Percentiles rank a stretch among this genome's conserved stretches.
Evolutionary conservation across 2,329 filamentous ascomycete genomes (phyloP).

Genomic region (Diaporthe longicolla): DNA sequence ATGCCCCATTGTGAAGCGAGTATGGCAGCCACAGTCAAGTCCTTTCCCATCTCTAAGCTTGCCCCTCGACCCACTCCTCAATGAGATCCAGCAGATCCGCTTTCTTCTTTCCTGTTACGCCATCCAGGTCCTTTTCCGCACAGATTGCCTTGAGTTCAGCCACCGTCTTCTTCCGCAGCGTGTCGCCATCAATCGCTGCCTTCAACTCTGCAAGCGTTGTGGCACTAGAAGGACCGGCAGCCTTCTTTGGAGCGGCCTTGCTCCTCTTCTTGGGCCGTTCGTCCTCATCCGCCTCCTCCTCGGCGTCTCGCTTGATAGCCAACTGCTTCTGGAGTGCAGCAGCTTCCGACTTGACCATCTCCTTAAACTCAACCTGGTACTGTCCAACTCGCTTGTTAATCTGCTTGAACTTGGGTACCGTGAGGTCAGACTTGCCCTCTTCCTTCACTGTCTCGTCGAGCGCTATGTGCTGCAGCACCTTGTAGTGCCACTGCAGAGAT

Average conservation of each 20-base stretch:
- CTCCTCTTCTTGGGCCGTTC: constrained; percentile 62
- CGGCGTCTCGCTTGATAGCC: constrained; percentile 67
- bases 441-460: constrained; percentile 92
- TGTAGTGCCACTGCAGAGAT: constrained; percentile 96
- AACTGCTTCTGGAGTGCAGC: constrained; percentile 54
- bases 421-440: constrained; percentile 78
- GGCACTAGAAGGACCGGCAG: constrained; percentile 47
- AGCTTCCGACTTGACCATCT: constrained; percentile 73
- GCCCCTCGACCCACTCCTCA: constrained; percentile 67
- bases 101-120: constrained; percentile 66
- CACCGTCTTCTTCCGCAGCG: constrained; percentile 68
- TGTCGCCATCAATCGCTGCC: constrained; percentile 59
- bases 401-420: constrained; percentile 85
- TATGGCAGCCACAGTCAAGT: not conserved
- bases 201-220: constrained; percentile 64
- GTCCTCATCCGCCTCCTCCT: constrained; percentile 56
- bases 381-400: constrained; percentile 90
- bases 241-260: constrained; percentile 50
- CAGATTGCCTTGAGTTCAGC: constrained; percentile 66
- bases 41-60: not conserved
- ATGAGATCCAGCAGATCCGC: constrained; percentile 68
- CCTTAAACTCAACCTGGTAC: constrained; percentile 83
- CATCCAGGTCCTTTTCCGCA: constrained; percentile 59
- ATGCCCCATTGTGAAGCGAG: not conserved
- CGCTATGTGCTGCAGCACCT: constrained; percentile 90